Evolutionary conservation across 345 rosid species (phyloP), one percentile per base, ranked within the genome.

Genomic region (Aurinia saxatilis): DNA sequence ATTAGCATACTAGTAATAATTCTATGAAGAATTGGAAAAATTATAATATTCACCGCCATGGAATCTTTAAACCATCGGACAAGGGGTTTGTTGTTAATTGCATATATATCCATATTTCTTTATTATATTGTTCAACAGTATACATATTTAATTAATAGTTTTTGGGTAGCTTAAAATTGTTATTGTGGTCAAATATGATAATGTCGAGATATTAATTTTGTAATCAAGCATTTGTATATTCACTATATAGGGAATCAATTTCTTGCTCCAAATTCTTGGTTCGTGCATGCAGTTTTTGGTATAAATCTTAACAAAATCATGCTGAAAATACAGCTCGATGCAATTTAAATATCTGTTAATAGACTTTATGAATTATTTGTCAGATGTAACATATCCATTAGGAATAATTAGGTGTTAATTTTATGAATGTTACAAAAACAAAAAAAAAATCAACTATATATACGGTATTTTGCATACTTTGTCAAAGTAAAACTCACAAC

Each of bases 31-130:
- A 14, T 34, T 11, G 8, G 34, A 25, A 23, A 3, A 0, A 10
- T 1, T 1, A 48, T 59, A 50, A 12, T 60, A 68, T 42, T 68
- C 67, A 68, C 73, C 67, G 73, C 48, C 67, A 60, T 40, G 51
- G 59, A 58, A 40, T 40, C 19, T 40, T 50, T 67, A 23, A 57
- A 48, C 33, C 3, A 30, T 57, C 3, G 58, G 50, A 11, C 50
- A n/a, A 65, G 36, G 27, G 46, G 25, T 4, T 33, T 33, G 36
- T n/a, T 36, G 46, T n/a, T n/a, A n/a, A n/a, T n/a, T 44, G 48
- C 48, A 65, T 66, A n/a, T n/a, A n/a, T n/a, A n/a, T n/a, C n/a
- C n/a, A n/a, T n/a, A n/a, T n/a, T n/a, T 21, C 4, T 21, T 21
- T 21, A 21, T 2, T 21, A n/a, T n/a, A n/a, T 21, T 21, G 25